phyloP scores from a whole-genome alignment of 2,329 filamentous ascomycete genomes.

The Fusarium pseudocircinatum region DNA sequence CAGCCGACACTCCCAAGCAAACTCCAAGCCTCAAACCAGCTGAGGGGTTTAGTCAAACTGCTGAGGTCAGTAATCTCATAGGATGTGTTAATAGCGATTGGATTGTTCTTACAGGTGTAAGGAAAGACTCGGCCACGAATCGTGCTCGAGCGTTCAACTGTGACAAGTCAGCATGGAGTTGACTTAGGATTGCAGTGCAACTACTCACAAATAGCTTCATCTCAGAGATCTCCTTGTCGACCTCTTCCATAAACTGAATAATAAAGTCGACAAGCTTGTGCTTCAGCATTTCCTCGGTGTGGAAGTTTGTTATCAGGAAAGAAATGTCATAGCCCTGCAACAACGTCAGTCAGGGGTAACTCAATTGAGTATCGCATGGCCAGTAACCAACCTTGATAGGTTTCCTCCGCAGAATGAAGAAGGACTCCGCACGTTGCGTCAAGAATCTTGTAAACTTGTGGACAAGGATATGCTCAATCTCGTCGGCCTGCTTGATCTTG shows the following conservation, averaged over 20 bases:
- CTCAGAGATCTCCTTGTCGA: conserved; percentile 99
- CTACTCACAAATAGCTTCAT: conserved; percentile 97
- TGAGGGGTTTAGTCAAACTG: conserved; percentile 49
- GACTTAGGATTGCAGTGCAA: neutral
- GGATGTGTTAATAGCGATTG: neutral
- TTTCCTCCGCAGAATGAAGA: conserved; percentile 96
- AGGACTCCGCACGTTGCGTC: conserved; percentile 82
- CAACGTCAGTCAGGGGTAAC: conserved; percentile 31
- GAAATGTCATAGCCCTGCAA: conserved; percentile 94
- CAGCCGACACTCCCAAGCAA: conserved; percentile 25
- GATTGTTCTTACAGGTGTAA: conserved; percentile 77
- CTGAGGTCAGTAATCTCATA: conserved; percentile 8
- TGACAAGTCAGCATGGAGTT: conserved; percentile 24
- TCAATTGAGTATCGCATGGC: neutral
- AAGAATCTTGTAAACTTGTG: conserved; percentile 98
- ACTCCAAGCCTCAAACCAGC: conserved; percentile 33
- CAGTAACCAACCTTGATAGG: conserved; percentile 80
- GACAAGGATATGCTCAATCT: conserved; percentile 97
- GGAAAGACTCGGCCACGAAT: conserved; percentile 97
- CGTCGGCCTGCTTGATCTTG: conserved; percentile 99
- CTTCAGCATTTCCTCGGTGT: conserved; percentile 98
- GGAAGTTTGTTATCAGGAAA: conserved; percentile 98
- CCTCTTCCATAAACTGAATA: conserved; percentile 99
- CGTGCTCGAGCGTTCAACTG: conserved; percentile 95
- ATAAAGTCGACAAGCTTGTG: conserved; percentile 99